Evolutionary conservation across 2,329 filamentous ascomycete genomes (phyloP).

Genomic region (Metarhizium sp.): DNA sequence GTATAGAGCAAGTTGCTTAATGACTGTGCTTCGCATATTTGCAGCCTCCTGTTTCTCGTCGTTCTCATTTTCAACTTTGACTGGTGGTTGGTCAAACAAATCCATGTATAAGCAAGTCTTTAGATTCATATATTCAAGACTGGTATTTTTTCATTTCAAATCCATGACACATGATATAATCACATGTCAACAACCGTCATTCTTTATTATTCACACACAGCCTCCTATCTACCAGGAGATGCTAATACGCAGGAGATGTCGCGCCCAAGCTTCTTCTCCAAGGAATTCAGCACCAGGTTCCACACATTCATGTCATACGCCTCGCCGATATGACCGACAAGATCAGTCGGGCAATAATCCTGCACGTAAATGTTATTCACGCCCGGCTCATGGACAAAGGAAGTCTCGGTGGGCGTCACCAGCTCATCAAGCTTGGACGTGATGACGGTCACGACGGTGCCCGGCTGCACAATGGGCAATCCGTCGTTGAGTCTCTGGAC

Average conservation of each 20-base stretch:
- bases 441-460: conserved; percentile 9
- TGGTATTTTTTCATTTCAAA: too few relatives aligned
- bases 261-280: conserved; percentile 8
- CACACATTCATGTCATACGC: conserved; percentile 9
- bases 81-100: background rate
- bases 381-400: conserved; percentile 10
- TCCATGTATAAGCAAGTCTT: too few relatives aligned
- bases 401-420: conserved; percentile 6
- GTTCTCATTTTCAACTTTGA: conserved; percentile 1
- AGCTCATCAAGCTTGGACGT: conserved; percentile 7
- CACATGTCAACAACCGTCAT: background rate
- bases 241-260: conserved; percentile 2
- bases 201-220: background rate
- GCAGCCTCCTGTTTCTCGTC: background rate
- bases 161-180: too few relatives aligned
- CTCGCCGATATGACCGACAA: conserved; percentile 8
- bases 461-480: conserved; percentile 9
- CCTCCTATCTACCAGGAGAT: conserved; percentile 6
- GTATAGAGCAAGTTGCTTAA: background rate
- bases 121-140: too few relatives aligned
- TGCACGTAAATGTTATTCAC: conserved; percentile 11
- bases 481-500: conserved; percentile 8
- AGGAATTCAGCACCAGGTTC: conserved; percentile 9
- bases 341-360: conserved; percentile 9
- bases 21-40: background rate